These are phyloP conservation scores for Pseudoscleropodium purum DNA, from an alignment of 225 moss, liverwort and hornwort species.

Conservation along the genomic window DNA sequence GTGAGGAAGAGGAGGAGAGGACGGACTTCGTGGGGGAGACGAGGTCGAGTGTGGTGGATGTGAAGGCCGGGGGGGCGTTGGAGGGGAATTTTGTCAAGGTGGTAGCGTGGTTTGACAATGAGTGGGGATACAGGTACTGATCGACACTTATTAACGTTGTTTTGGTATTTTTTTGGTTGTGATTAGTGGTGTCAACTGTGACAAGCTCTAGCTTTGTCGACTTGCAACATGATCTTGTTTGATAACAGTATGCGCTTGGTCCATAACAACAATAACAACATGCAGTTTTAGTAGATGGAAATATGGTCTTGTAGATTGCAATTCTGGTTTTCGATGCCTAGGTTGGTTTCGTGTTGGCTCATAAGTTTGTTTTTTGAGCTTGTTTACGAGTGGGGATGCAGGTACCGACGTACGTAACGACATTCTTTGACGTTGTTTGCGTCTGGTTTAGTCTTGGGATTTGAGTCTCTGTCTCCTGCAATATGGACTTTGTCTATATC, in stretches of 20 bases:
- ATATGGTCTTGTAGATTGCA: background rate
- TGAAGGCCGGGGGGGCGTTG: slow-evolving; percentile 34
- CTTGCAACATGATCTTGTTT: background rate
- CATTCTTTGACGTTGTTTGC: background rate
- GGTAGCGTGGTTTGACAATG: slow-evolving; percentile 50
- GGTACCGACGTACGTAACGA: background rate
- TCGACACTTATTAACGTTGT: background rate
- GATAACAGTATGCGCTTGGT: background rate
- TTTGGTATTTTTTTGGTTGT: background rate
- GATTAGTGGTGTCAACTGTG: background rate
- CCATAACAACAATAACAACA: background rate
- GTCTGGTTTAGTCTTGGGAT: background rate
- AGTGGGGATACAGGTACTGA: slow-evolving; percentile 46
- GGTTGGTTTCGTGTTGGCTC: background rate
- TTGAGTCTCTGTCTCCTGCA: background rate
- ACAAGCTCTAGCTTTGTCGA: background rate
- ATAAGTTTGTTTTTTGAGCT: background rate
- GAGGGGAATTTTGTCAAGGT: slow-evolving; percentile 37
- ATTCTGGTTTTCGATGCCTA: background rate
- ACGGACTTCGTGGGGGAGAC: slow-evolving; percentile 29
- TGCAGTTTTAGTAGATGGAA: background rate
- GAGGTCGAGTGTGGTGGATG: slow-evolving; percentile 41
- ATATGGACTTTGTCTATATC: background rate
- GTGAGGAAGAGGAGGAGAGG: slow-evolving; percentile 17
- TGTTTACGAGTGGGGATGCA: background rate